These are phyloP conservation scores for Sphagnum contortum DNA, from an alignment of 225 moss, liverwort and hornwort species.

Conservation along the genomic window DNA sequence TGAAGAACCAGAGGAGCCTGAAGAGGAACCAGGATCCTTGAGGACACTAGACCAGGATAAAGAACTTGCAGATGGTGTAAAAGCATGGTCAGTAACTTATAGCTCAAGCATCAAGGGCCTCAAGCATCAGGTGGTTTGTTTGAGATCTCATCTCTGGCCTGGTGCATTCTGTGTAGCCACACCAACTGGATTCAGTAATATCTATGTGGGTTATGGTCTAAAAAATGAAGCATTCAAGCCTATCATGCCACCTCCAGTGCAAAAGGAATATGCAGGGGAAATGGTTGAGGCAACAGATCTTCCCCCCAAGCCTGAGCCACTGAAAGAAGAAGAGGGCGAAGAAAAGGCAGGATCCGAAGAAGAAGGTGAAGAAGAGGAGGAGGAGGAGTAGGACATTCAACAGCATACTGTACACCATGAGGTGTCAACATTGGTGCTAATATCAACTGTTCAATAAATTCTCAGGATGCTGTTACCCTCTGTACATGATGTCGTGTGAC, in stretches of 20 bases:
- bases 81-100: conserved; percentile 66
- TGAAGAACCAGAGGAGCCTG: conserved; percentile 23
- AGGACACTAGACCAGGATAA: conserved; percentile 54
- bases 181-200: conserved; percentile 61
- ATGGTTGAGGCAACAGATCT: conserved; percentile 70
- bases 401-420: too few relatives aligned
- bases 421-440: too few relatives aligned
- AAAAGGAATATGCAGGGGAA: conserved; percentile 47
- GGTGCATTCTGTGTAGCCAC: conserved; percentile 67
- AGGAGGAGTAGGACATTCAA: conserved; percentile 8
- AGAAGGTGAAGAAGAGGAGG: conserved; percentile 38
- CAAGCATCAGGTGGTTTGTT: conserved; percentile 72
- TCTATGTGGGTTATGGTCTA: conserved; percentile 77
- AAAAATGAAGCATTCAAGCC: conserved; percentile 61
- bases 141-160: conserved; percentile 74
- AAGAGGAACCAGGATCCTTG: conserved; percentile 33
- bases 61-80: conserved; percentile 44
- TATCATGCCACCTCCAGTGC: conserved; percentile 58
- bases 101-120: conserved; percentile 72
- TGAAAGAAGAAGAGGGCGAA: conserved; percentile 23
- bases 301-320: conserved; percentile 48
- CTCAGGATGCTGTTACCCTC: too few relatives aligned
- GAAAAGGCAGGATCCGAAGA: conserved; percentile 22
- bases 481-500: too few relatives aligned
- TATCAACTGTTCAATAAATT: too few relatives aligned